phyloP scores from a whole-genome alignment of 805 yeast genomes.

The Maudiozyma saulgeensis region DNA sequence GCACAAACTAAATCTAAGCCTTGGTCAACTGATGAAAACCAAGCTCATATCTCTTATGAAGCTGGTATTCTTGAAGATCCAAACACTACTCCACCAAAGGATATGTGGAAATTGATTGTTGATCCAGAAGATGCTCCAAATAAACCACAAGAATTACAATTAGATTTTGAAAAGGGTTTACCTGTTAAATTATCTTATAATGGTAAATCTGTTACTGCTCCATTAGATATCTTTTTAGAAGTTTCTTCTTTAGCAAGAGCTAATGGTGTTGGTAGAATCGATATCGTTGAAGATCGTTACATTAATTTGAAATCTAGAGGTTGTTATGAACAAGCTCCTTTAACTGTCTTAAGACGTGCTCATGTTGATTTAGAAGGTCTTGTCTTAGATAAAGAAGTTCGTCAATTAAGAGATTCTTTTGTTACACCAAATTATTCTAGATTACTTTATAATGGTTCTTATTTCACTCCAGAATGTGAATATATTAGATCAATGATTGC shows the following conservation, averaged over 20 bases:
- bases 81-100: slow-evolving; percentile 97
- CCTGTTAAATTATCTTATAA: slow-evolving; percentile 71
- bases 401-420: slow-evolving; percentile 91
- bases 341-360: slow-evolving; percentile 84
- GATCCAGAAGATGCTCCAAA: slow-evolving; percentile 96
- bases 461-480: slow-evolving; percentile 97
- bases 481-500: slow-evolving; percentile 86
- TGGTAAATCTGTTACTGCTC: slow-evolving; percentile 65
- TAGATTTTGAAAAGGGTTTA: slow-evolving; percentile 75
- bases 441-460: slow-evolving; percentile 91
- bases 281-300: slow-evolving; percentile 97
- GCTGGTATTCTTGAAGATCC: slow-evolving; percentile 99
- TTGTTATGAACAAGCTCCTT: slow-evolving; percentile 98
- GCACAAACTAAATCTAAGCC: slow-evolving; percentile 98
- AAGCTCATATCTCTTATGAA: slow-evolving; percentile 98
- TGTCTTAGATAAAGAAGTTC: slow-evolving; percentile 93
- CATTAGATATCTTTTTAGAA: slow-evolving; percentile 84
- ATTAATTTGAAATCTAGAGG: slow-evolving; percentile 99
- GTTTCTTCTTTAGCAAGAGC: slow-evolving; percentile 96
- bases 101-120: slow-evolving; percentile 98
- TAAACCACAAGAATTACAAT: slow-evolving; percentile 78
- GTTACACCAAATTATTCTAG: slow-evolving; percentile 89
- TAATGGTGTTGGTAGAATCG: slow-evolving; percentile 99
- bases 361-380: slow-evolving; percentile 97
- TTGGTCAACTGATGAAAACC: slow-evolving; percentile 98